A percentile compares a stretch with the other conserved stretches of the same genome.
These are phyloP conservation scores for Cudoniella acicularis DNA, from an alignment of 495 filamentous ascomycete species.

Conservation along the genomic window DNA sequence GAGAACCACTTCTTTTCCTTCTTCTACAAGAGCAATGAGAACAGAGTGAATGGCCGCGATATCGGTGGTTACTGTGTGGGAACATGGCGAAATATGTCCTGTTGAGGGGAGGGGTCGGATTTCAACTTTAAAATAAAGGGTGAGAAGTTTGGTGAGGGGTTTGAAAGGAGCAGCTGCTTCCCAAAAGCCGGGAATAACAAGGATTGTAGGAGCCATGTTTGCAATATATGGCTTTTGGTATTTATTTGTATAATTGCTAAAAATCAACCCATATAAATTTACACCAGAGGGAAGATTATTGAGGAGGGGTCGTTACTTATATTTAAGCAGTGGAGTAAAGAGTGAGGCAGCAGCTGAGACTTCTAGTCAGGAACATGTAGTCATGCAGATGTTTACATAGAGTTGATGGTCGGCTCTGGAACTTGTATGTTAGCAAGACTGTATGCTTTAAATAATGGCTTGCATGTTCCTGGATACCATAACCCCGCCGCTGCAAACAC, in stretches of 20 bases:
- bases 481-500: too few species aligned
- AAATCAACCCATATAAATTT: background rate
- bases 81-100: background rate
- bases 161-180: background rate
- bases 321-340: too few species aligned
- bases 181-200: background rate
- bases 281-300: background rate
- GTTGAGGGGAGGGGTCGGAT: background rate
- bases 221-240: too few species aligned
- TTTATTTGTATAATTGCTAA: background rate
- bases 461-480: too few species aligned
- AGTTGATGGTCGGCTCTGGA: too few species aligned
- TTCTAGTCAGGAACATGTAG: too few species aligned
- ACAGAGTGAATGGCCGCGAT: background rate
- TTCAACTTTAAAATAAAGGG: too few species aligned
- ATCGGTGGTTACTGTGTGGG: background rate
- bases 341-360: too few species aligned
- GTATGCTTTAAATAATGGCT: too few species aligned
- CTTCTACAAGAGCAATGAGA: background rate
- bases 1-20: background rate
- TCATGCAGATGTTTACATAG: too few species aligned
- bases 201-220: background rate
- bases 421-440: too few species aligned
- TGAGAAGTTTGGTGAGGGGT: background rate
- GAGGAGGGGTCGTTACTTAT: too few species aligned